Evolutionary conservation across 345 rosid genomes (phyloP).

Genomic region (Gossypioides kirkii): DNA sequence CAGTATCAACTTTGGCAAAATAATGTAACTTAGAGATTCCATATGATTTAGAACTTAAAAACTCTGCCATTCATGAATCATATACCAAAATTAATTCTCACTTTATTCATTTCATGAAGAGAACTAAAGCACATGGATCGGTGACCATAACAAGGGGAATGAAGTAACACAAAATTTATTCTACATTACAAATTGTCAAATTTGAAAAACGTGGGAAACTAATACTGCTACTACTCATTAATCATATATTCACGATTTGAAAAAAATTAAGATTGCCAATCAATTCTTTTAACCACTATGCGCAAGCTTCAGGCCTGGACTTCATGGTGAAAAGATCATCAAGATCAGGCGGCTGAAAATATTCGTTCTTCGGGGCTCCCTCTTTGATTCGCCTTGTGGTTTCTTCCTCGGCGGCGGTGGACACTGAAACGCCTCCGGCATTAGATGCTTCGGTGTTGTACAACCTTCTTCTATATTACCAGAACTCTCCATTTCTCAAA

Average conservation of each 20-base stretch:
- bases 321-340: conserved; percentile 17
- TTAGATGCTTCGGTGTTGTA: conserved; percentile 20
- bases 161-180: neutral
- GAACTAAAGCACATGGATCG: neutral
- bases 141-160: neutral
- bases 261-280: neutral
- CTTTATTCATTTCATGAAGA: neutral
- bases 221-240: neutral
- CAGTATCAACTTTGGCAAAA: too few species aligned
- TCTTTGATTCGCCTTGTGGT: neutral
- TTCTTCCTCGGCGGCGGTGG: conserved; percentile 28
- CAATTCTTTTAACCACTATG: neutral
- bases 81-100: neutral
- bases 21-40: too few species aligned
- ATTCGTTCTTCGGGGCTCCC: conserved; percentile 19
- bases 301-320: conserved; percentile 18
- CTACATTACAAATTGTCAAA: neutral
- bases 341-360: conserved; percentile 24
- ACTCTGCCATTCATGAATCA: too few species aligned
- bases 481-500: conserved; percentile 24
- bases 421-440: conserved; percentile 13
- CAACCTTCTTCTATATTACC: conserved; percentile 42
- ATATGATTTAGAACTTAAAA: too few species aligned
- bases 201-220: neutral
- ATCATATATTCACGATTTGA: neutral